Conservation (phyloP, 176 grass and related monocot species). For the Oryza officinalis region DNA sequence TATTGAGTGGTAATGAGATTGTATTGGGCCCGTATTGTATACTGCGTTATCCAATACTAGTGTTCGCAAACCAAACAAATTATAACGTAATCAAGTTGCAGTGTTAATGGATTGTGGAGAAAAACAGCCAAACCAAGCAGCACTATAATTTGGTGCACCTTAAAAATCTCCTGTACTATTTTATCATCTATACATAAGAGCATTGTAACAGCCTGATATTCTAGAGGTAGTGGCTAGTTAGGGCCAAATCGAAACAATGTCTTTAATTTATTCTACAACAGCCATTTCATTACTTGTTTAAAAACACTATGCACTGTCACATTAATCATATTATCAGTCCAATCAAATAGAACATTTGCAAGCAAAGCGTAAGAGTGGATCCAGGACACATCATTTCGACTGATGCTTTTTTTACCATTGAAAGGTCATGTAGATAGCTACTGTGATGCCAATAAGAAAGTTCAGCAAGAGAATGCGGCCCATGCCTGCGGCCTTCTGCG, state of each 20-base stretch:
- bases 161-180: neutral
- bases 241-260: neutral
- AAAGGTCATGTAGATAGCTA: slow-evolving; percentile 87
- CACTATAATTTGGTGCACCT: neutral
- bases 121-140: neutral
- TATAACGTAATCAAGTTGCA: neutral
- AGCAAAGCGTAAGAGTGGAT: neutral
- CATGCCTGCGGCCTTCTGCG: slow-evolving; percentile 62
- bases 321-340: neutral
- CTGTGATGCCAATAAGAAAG: slow-evolving; percentile 94
- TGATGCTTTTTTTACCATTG: slow-evolving; percentile 68
- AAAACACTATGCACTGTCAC: slow-evolving; percentile 4
- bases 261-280: neutral
- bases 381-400: neutral
- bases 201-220: slow-evolving; percentile 22
- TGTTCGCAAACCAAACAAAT: neutral
- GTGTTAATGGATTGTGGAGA: neutral
- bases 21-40: neutral
- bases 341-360: slow-evolving; percentile 8
- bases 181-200: neutral
- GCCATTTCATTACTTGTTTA: neutral
- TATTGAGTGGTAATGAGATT: neutral
- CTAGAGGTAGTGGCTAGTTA: neutral
- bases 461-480: slow-evolving; percentile 88
- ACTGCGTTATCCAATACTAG: neutral